phyloP scores from a whole-genome alignment of 257 asterid genomes.

The Solanum ossicruentum region DNA sequence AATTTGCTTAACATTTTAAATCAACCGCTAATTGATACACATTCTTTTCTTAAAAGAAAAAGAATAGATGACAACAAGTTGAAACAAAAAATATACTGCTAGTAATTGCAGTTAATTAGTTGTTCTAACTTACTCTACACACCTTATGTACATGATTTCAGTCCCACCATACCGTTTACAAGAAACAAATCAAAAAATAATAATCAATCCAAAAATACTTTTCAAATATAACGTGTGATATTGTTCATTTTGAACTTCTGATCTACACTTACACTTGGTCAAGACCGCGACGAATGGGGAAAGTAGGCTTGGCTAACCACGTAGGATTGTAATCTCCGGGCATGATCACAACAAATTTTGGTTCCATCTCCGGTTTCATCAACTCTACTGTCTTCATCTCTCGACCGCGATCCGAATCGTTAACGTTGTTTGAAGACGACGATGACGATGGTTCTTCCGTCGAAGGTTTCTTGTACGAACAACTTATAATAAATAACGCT shows the following conservation, averaged over 20 bases:
- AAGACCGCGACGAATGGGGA: background rate
- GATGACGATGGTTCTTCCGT: background rate
- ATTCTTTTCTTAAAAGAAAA: background rate
- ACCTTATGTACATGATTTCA: background rate
- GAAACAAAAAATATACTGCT: background rate
- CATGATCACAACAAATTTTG: constrained; percentile 39
- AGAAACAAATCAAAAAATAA: background rate
- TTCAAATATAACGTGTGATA: background rate
- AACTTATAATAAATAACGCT: constrained; percentile 28
- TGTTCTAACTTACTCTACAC: background rate
- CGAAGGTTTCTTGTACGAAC: constrained; percentile 19
- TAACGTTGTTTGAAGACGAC: background rate
- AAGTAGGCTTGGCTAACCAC: constrained; percentile 12
- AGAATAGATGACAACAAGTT: background rate
- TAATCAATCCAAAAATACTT: background rate
- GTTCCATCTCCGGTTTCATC: constrained; percentile 28
- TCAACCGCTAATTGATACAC: background rate
- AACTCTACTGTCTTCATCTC: background rate
- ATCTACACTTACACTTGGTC: background rate
- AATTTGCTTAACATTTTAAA: background rate
- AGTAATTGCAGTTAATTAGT: background rate
- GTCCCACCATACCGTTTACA: background rate
- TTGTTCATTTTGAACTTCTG: background rate
- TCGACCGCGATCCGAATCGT: background rate
- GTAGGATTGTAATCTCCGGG: constrained; percentile 40